Base-by-base conservation (phyloP, 192 early-diverging fungal genomes). In the Podila epigama region DNA sequence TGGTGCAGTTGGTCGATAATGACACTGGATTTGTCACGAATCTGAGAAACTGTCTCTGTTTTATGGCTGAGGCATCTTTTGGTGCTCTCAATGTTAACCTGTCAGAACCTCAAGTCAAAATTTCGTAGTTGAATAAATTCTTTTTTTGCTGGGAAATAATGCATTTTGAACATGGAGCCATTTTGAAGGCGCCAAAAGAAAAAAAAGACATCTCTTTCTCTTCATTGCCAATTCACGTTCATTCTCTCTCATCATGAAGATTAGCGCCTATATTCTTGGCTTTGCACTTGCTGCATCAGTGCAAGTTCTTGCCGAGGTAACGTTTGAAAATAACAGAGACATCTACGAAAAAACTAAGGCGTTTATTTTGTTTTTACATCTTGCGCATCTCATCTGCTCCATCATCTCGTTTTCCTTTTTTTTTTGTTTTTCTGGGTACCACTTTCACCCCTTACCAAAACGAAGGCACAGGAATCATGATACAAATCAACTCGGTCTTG, bases 21-120 rank as follows among this genome's bases (percentile, higher is more conserved):
- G 87, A 88, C 57, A 88, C 87, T 10, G 87, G 87, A 50, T 88
- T 88, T 65, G 85, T 85, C 1, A 85, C 83, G 16, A 88, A 88
- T 55, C 40, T 88, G 40, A 66, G 87, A 12, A 85, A 86, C 63
- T 77, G 73, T 25, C 66, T 77, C 20, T 77, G 73, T 56, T 77
- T 77, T 28, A 77, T 77, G 73, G 73, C 73, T n/a, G 73, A 77
- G 34, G 73, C 73, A 9, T 77, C 73, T 4, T 77, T 77, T 64
- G 73, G 73, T 4, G 73, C 73, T 9, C 52, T 77, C 15, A 48
- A 48, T 16, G n/a, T 22, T 22, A 48, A 48, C 20, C 11, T 48
- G 44, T 4, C 44, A 5, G 42, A 44, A 9, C 6, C 3, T 7
- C 16, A 48, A 22, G n/a, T 48, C n/a, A 22, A 22, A 48, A 22